phyloP scores from a whole-genome alignment of 2,329 filamentous ascomycete genomes.

The Pseudogymnoascus pannorum region DNA sequence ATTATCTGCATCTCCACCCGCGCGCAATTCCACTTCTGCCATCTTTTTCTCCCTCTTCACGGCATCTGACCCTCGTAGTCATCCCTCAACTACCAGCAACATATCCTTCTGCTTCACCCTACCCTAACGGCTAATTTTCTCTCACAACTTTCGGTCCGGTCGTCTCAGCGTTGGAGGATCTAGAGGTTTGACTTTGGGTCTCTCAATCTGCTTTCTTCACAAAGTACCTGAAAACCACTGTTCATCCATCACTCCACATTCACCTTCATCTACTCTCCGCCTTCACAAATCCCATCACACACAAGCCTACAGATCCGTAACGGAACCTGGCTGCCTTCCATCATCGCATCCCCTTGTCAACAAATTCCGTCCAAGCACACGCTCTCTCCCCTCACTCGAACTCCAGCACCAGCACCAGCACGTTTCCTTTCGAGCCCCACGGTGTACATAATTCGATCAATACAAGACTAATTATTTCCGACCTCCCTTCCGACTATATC shows the following conservation, averaged over 20 bases:
- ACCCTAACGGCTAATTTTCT: background rate
- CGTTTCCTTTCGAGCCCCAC: conserved; percentile 83
- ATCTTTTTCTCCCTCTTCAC: background rate
- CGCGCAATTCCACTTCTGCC: background rate
- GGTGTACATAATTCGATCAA: conserved; percentile 72
- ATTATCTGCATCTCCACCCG: conserved; percentile 1
- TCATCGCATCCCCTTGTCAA: conserved; percentile 20
- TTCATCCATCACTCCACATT: conserved; percentile 29
- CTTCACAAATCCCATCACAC: conserved; percentile 9
- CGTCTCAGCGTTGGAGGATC: conserved; percentile 21
- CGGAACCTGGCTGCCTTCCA: conserved; percentile 3
- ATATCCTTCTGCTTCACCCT: background rate
- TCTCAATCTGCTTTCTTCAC: conserved; percentile 29
- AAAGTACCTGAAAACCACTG: conserved; percentile 22
- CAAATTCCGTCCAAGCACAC: conserved; percentile 29
- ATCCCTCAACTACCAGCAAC: background rate
- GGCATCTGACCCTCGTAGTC: background rate
- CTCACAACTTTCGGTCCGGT: background rate
- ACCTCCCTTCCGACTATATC: conserved; percentile 36
- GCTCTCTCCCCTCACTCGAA: conserved; percentile 29
- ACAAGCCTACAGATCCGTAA: conserved; percentile 12
- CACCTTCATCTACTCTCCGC: conserved; percentile 27
- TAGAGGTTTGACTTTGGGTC: conserved; percentile 32
- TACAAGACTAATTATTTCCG: conserved; percentile 45
- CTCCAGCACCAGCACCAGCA: conserved; percentile 59